phyloP scores from a whole-genome alignment of 2,329 filamentous ascomycete genomes.

The Dichotomopilus funicola region DNA sequence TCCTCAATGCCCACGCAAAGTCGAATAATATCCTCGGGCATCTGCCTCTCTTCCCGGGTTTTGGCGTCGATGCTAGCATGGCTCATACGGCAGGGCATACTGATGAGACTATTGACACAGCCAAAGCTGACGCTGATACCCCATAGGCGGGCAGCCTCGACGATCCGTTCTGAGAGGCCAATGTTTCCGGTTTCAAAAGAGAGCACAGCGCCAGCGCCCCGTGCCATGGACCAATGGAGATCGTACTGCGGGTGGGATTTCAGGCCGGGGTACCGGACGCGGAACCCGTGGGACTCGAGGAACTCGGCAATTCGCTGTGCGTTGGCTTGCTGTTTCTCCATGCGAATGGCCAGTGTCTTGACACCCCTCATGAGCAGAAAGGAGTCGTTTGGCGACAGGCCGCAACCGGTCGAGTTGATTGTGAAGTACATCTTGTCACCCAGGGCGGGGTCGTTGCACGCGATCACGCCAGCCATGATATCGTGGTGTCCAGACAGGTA shows the following conservation, averaged over 20 bases:
- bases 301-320: slow-evolving; percentile 88
- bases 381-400: slow-evolving; percentile 88
- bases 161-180: slow-evolving; percentile 78
- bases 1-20: slow-evolving; percentile 97
- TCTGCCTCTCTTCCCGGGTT: slow-evolving; percentile 77
- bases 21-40: slow-evolving; percentile 95
- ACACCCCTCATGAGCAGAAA: slow-evolving; percentile 93
- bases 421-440: slow-evolving; percentile 92
- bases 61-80: slow-evolving; percentile 97
- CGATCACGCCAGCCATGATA: slow-evolving; percentile 96
- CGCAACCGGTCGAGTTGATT: slow-evolving; percentile 94
- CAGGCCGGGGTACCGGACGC: slow-evolving; percentile 88
- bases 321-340: slow-evolving; percentile 97
- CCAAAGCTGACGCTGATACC: slow-evolving; percentile 96
- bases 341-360: slow-evolving; percentile 93
- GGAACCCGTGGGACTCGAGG: slow-evolving; percentile 85
- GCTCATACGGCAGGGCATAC: slow-evolving; percentile 99
- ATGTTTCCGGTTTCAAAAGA: slow-evolving; percentile 94
- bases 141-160: slow-evolving; percentile 86
- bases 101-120: slow-evolving; percentile 96
- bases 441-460: slow-evolving; percentile 73
- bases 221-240: slow-evolving; percentile 90
- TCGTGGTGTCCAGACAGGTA: slow-evolving; percentile 98
- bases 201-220: slow-evolving; percentile 87
- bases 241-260: slow-evolving; percentile 95